Evolutionary conservation across 106 monocot species (phyloP).

Genomic region (Iris macrosiphon): DNA sequence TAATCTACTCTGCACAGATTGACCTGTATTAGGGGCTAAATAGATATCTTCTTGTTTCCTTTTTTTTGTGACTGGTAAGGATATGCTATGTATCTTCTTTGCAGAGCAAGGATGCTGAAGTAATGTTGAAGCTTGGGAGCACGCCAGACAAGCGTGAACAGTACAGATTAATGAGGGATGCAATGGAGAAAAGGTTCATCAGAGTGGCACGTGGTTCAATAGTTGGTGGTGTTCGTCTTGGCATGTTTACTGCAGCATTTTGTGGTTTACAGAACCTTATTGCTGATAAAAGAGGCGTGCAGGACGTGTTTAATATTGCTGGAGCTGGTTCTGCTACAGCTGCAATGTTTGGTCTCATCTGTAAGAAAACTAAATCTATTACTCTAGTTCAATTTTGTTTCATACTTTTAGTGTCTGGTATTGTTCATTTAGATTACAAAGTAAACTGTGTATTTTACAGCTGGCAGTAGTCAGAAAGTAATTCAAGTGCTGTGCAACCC

Average conservation of each 20-base stretch:
- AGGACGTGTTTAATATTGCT: constrained; percentile 91
- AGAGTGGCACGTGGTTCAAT: constrained; percentile 78
- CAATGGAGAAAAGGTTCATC: constrained; percentile 95
- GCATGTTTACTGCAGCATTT: constrained; percentile 88
- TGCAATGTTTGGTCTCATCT: constrained; percentile 81
- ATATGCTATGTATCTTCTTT: constrained; percentile 6
- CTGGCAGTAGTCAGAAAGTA: too few species aligned
- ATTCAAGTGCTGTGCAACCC: too few species aligned
- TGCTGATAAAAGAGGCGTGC: constrained; percentile 68
- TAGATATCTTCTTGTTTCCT: not conserved
- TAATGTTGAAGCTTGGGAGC: constrained; percentile 94
- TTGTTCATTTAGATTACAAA: too few species aligned
- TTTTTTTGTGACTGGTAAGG: not conserved
- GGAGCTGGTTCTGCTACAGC: constrained; percentile 95
- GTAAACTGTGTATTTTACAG: too few species aligned
- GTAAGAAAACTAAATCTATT: constrained; percentile 35
- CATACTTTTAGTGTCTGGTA: not conserved
- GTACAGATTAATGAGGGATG: constrained; percentile 96
- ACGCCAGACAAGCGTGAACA: constrained; percentile 93
- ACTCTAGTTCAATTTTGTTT: not conserved
- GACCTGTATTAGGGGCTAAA: not conserved
- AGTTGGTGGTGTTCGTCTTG: constrained; percentile 87
- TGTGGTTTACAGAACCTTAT: constrained; percentile 78
- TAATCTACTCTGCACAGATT: not conserved
- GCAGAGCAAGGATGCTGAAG: constrained; percentile 99